Base-by-base conservation (phyloP, 768 basidiomycete genomes). In the Suillus plorans region DNA sequence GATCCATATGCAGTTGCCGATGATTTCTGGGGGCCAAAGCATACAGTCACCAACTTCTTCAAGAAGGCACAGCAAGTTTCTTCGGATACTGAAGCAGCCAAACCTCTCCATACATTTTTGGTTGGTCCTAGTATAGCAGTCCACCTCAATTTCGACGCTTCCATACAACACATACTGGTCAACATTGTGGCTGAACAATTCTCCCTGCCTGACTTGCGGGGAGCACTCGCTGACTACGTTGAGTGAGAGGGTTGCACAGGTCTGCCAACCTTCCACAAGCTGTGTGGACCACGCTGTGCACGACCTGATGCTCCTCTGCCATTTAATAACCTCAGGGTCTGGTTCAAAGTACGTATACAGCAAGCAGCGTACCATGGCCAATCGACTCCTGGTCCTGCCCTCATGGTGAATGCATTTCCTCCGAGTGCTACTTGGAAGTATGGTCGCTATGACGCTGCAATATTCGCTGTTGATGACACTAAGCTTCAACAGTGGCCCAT, bases 141-240 rank as follows among this genome's bases (percentile, higher is more conserved):
- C 14, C 42, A 42, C 6, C 42, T 42, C 2, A 42, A 42, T 42
- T 7, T 42, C 2, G 16, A 42, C 10, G 6, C 42, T 18, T 42
- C 6, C 0, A 18, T 42, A 42, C 45, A 4, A 47, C 2, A 1
- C 9, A 20, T n/a, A 45, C 42, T 36, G 4, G 63, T 68, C 28
- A 63, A 72, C n/a, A 62, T 70, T 31, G 70, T 67, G 9, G 68
- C 73, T 5, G 16, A 55, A 9, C 3, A 58, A 63, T 78, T 69
- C 63, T 18, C 62, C 16, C 62, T 79, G 8, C 69, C 64, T 5
- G 74, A 77, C 64, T 72, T 79, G 25, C 63, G 60, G 5, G 36
- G 72, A 2, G 71, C 73, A 13, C 64, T 79, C 9, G 64, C 65
- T 7, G 64, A 73, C 59, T 76, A 71, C 61, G 56, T 66, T 25